A percentile compares a stretch with the other conserved stretches of the same genome.
These are phyloP conservation scores for Coleophoma crateriformis DNA, from an alignment of 2,329 filamentous ascomycete species.

Conservation along the genomic window DNA sequence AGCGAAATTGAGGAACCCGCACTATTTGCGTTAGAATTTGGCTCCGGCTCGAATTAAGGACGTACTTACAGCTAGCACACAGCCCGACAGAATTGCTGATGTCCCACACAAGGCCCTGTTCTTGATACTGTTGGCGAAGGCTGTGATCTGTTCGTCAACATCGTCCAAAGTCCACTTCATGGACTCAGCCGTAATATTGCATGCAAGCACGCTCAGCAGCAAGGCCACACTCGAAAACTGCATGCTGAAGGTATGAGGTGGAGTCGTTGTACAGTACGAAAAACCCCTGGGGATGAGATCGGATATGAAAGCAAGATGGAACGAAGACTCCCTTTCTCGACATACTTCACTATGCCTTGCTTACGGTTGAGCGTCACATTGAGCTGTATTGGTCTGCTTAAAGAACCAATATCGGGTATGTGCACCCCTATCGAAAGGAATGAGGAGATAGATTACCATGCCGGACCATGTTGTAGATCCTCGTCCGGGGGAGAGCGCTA, in stretches of 20 bases:
- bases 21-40: constrained; percentile 2
- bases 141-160: not conserved
- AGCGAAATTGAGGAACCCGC: constrained; percentile 8
- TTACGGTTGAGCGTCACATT: no score
- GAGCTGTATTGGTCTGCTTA: no score
- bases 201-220: not conserved
- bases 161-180: not conserved
- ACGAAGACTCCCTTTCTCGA: no score
- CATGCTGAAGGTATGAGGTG: not conserved
- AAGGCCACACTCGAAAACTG: not conserved
- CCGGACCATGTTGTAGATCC: no score
- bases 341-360: no score
- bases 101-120: not conserved
- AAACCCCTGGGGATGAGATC: not conserved
- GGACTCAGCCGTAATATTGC: not conserved
- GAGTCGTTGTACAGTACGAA: no score
- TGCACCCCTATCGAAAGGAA: no score
- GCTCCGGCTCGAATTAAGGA: not conserved
- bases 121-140: not conserved
- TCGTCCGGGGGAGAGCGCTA: no score
- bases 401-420: no score
- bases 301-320: not conserved
- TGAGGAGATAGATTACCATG: no score
- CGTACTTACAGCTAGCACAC: not conserved
- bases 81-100: not conserved